Conservation (phyloP, 1,139 yeast species). For the Protomyces pachydermus region DNA sequence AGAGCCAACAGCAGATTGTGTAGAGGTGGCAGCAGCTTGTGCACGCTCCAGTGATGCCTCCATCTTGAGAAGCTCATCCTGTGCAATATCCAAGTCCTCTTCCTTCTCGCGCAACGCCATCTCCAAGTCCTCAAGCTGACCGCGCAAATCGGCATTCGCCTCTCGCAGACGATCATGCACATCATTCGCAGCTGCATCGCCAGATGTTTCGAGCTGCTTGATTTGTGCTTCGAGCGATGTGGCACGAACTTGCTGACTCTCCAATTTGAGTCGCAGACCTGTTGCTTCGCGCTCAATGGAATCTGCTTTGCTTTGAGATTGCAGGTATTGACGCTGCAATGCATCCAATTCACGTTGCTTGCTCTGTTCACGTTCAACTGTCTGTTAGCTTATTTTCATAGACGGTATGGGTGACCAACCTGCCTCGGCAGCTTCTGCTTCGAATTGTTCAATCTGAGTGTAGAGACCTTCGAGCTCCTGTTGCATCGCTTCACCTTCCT, state of each 20-base stretch:
- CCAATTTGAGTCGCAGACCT: background rate
- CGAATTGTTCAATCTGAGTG: constrained; percentile 29
- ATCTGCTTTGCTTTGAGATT: background rate
- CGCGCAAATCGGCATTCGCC: constrained; percentile 28
- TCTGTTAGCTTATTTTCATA: background rate
- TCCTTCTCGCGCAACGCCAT: constrained; percentile 24
- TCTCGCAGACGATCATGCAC: constrained; percentile 24
- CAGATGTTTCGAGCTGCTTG: constrained; percentile 13
- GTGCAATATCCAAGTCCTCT: constrained; percentile 26
- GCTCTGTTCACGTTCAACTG: background rate
- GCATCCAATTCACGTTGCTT: constrained; percentile 1
- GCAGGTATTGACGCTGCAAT: background rate
- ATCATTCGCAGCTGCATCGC: constrained; percentile 2
- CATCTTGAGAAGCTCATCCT: constrained; percentile 8
- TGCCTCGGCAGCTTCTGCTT: constrained; percentile 26
- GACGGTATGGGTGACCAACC: background rate
- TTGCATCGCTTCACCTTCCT: constrained; percentile 27
- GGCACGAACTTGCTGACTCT: background rate
- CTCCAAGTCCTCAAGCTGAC: constrained; percentile 24
- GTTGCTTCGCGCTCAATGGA: constrained; percentile 3
- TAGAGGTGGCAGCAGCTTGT: background rate
- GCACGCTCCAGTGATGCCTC: background rate
- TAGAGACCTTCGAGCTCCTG: constrained; percentile 30
- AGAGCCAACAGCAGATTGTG: background rate
- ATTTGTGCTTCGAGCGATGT: constrained; percentile 4